A percentile compares a stretch with the other conserved stretches of the same genome.
Conservation (phyloP, 164 flowering plant genomes). For the Tetrastigma voinierianum region DNA sequence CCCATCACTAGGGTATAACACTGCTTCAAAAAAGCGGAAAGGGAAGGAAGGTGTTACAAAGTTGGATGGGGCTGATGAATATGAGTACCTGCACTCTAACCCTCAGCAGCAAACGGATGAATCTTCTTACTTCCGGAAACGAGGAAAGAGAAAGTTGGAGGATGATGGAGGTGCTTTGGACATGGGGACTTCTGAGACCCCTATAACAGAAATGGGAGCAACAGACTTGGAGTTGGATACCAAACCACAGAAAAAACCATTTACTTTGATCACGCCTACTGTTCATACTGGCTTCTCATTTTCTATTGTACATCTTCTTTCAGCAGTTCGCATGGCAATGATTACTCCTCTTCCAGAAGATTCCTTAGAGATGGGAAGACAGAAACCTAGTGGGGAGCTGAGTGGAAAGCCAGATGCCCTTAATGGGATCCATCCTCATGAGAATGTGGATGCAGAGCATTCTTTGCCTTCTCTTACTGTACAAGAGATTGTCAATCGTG, state of each 20-base stretch:
- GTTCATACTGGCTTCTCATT: slow-evolving; percentile 87
- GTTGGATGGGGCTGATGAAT: slow-evolving; percentile 36
- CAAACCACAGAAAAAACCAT: slow-evolving; percentile 64
- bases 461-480: slow-evolving; percentile 72
- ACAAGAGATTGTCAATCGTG: slow-evolving; percentile 87
- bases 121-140: slow-evolving; percentile 37
- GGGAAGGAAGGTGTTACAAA: slow-evolving; percentile 36
- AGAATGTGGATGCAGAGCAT: no score
- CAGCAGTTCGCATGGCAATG: slow-evolving; percentile 82
- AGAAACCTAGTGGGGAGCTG: no score
- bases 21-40: slow-evolving; percentile 62
- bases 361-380: no score
- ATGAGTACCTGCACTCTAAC: slow-evolving; percentile 28
- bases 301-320: slow-evolving; percentile 91
- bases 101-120: slow-evolving; percentile 36
- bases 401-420: no score
- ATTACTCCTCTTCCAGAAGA: no score
- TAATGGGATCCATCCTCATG: no score
- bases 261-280: slow-evolving; percentile 80
- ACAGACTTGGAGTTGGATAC: slow-evolving; percentile 55
- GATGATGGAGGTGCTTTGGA: slow-evolving; percentile 34
- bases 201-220: slow-evolving; percentile 33
- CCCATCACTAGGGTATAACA: slow-evolving; percentile 42
- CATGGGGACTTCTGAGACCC: slow-evolving; percentile 32
- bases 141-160: slow-evolving; percentile 54